Base-by-base conservation (phyloP, 2,329 filamentous ascomycete species). In the Cercospora sesami region DNA sequence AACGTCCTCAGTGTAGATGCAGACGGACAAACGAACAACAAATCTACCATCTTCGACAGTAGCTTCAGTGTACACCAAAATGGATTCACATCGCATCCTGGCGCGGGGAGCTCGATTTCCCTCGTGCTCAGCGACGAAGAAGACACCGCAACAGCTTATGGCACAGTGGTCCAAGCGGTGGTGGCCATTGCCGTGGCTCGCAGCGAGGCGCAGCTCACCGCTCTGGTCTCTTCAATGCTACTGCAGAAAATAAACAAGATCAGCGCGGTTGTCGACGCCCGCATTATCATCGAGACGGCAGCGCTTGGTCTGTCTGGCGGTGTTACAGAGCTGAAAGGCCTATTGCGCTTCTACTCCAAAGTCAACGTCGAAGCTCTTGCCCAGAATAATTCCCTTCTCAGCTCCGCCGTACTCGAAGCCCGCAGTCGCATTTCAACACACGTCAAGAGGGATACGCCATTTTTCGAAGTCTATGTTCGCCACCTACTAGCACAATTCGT, bases 231-330 rank as follows among this genome's bases (percentile, higher is more conserved):
- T 74, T 96, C 93, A 0, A 97, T 99, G 89, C 87, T 99, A 26
- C 82, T 97, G n/a, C 95, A 99, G 77, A 98, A 99, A 79, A 87
- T 98, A 67, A 90, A 91, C 69, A 94, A 95, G 79, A 88, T 97
- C 65, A 95, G 88, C 75, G 85, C 87, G 68, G 83, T 86, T 4
- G 91, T 97, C 2, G 94, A 98, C 81, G 89, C 91, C 31, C 90
- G 90, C 65, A 95, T 99, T 68, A 90, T 98, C 64, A 88, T 87
- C 16, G 93, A 96, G 68, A 89, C 93, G 6, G 93, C 93, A 8
- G 84, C 87, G 5, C 82, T 99, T 65, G 91, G 93, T 33, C 82
- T 95, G 4, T 89, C 87, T 73, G 93, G 92, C 65, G 92, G 91
- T 9, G 87, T 90, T 69, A 85, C 91, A 3, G 95, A 98, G 76